Base-by-base conservation (phyloP, 1,139 yeast genomes). In the Hansenula sp. region DNA sequence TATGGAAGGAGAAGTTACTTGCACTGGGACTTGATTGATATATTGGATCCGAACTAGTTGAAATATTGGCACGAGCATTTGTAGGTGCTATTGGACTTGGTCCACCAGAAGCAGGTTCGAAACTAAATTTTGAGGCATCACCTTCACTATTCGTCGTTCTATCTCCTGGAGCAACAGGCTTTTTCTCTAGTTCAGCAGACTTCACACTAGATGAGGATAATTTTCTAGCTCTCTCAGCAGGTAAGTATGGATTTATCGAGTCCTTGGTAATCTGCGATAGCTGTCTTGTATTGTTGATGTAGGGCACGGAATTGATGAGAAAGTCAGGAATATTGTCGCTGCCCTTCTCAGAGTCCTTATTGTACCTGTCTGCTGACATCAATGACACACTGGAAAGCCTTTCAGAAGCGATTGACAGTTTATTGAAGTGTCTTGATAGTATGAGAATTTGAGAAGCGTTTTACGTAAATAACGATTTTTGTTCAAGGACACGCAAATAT, bases 281-380 rank as follows among this genome's bases (percentile, higher is more conserved):
- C 19, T 38, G 36, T 18, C 11, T 27, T 22, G 34, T 29, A 16
- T 38, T 39, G 37, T 34, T 32, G 17, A 48, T 26, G 36, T 27
- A 35, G 2, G 52, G 53, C 13, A 50, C 46, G 3, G 51, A 37
- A 27, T 45, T 33, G 14, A 45, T 41, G 19, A 50, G 42, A 25
- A 50, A 46, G 38, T 48, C 53, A 10, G 53, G 53, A 20, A 50
- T 31, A 30, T 34, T 38, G 25, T 50, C 51, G 11, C 35, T 31
- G 11, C 27, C 39, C 8, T n/a, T 21, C 2, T 12, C 8, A 2
- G 21, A 8, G 7, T 33, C 29, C 29, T 33, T 16, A 7, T 18
- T 24, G 17, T 33, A 25, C 13, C 8, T 33, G 10, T 33, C 29
- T 13, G n/a, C 17, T 13, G 29, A 11, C 29, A 25, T 25, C 1